These are phyloP conservation scores for Cutaneotrichosporon spelunceum DNA, from an alignment of 1,284 basidiomycete genomes.

Conservation along the genomic window DNA sequence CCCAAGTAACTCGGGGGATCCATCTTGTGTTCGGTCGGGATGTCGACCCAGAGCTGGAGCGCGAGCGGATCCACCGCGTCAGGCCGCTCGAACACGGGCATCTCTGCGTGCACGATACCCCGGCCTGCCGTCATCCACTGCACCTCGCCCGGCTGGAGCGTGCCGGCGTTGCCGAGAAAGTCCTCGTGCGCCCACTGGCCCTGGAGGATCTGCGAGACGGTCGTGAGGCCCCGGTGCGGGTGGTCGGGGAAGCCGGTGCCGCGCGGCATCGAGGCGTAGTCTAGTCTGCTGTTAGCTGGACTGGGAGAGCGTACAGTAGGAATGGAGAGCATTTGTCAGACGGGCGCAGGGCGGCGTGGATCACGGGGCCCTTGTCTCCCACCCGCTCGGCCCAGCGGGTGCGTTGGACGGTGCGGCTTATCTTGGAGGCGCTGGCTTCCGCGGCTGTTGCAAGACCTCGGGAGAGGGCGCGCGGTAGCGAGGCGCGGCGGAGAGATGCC, in stretches of 20 bases:
- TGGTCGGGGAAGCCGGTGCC: conserved; percentile 61
- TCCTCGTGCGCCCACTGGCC: conserved; percentile 79
- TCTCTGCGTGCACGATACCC: conserved; percentile 70
- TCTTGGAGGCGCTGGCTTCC: neutral
- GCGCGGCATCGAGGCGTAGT: conserved; percentile 3
- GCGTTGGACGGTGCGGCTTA: conserved; percentile 1
- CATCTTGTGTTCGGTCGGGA: conserved; percentile 83
- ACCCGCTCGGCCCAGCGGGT: conserved; percentile 1
- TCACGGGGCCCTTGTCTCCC: neutral
- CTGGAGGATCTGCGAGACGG: conserved; percentile 76
- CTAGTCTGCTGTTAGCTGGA: conserved; percentile 6
- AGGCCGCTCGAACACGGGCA: conserved; percentile 62
- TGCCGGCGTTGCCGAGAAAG: conserved; percentile 78
- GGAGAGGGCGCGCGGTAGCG: neutral
- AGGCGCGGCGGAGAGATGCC: neutral
- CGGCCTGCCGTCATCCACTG: conserved; percentile 91
- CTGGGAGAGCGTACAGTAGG: neutral
- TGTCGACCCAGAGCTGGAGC: conserved; percentile 90
- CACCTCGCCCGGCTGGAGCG: conserved; percentile 75
- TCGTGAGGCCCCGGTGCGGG: conserved; percentile 78
- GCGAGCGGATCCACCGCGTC: conserved; percentile 52
- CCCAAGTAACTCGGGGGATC: conserved; percentile 58
- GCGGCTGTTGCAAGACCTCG: neutral
- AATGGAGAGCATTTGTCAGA: neutral
- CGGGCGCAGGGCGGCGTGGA: conserved; percentile 6